These are phyloP conservation scores for Pythium rishiriense DNA, from an alignment of 352 stramenopile species.

Conservation along the genomic window DNA sequence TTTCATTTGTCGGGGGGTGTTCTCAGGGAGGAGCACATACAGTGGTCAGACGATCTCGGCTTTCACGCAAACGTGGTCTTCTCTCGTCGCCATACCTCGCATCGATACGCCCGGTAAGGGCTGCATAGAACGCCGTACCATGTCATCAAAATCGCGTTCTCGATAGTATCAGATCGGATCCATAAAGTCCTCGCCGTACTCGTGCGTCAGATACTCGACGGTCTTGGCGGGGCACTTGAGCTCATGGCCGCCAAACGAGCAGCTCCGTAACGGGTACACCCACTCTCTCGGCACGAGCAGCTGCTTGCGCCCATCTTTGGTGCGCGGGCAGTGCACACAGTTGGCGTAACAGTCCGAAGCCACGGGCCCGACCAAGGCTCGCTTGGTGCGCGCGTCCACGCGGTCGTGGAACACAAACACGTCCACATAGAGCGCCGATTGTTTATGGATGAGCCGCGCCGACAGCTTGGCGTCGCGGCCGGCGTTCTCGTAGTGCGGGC, in stretches of 20 bases:
- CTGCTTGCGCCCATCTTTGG: constrained; percentile 1
- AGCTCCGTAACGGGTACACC: constrained; percentile 17
- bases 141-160: constrained; percentile 12
- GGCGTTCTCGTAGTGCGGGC: constrained; percentile 14
- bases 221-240: constrained; percentile 10
- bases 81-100: too few relatives aligned
- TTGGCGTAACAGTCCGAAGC: constrained; percentile 25
- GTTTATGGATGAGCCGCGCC: constrained; percentile 27
- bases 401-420: constrained; percentile 33
- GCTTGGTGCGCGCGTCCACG: constrained; percentile 10
- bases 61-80: too few relatives aligned
- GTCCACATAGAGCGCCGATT: constrained; percentile 34
- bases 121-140: too few relatives aligned
- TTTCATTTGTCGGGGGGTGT: too few relatives aligned
- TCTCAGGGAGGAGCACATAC: too few relatives aligned
- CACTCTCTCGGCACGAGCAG: constrained; percentile 16
- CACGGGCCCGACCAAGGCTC: constrained; percentile 17
- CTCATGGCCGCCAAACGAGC: constrained; percentile 7
- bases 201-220: constrained; percentile 14
- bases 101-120: too few relatives aligned
- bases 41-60: too few relatives aligned
- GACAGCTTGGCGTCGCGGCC: constrained; percentile 27
- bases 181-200: constrained; percentile 22
- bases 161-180: too few relatives aligned
- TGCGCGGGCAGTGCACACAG: constrained; percentile 15